Base-by-base conservation (phyloP, 2,329 filamentous ascomycete species). In the Curvularia spicifera region DNA sequence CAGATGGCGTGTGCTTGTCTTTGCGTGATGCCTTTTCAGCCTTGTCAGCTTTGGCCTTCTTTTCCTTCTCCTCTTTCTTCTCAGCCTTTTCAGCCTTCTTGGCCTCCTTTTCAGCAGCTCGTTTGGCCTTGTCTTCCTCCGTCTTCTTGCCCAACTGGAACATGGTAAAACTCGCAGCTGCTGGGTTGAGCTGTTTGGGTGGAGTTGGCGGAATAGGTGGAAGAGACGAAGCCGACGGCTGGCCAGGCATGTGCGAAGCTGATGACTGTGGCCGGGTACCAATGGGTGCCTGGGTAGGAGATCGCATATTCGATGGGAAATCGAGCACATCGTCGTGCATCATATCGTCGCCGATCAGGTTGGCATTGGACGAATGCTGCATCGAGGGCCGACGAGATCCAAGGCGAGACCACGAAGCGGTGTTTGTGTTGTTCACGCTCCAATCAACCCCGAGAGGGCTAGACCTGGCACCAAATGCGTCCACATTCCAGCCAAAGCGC, bases 371-470 rank as follows among this genome's bases (percentile, higher is more conserved):
- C 12, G 90, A 91, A 67, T 87, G 85, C 63, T 95, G 91, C 7
- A 92, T 81, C 0, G 92, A 96, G 13, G 91, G 91, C 35, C 93
- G 85, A 49, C 93, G 86, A 33, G 93, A 96, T 7, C 89, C 88
- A 67, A 87, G 90, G 39, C 90, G 82, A 5, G 91, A 90, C 89
- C 89, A 95, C 1, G 89, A 77, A 54, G 59, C 68, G 10, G 79
- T 68, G 54, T 70, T 71, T 5, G 67, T 70, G 45, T 74, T 76
- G 51, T 70, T 69, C 54, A 75, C 67, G 18, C 73, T 76, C 73
- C 75, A 76, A 40, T 78, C 76, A 75, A 82, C 78, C 74, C 64
- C 76, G 55, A 72, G 73, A 5, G 72, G 79, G 53, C 77, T 79
- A 49, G 73, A 78, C 35, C 78, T 71, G 5, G 76, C 73, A 12